A percentile compares a stretch with the other conserved stretches of the same genome.
These are phyloP conservation scores for Trypanosoma mega DNA, from an alignment of 208 protist species.

Conservation along the genomic window DNA sequence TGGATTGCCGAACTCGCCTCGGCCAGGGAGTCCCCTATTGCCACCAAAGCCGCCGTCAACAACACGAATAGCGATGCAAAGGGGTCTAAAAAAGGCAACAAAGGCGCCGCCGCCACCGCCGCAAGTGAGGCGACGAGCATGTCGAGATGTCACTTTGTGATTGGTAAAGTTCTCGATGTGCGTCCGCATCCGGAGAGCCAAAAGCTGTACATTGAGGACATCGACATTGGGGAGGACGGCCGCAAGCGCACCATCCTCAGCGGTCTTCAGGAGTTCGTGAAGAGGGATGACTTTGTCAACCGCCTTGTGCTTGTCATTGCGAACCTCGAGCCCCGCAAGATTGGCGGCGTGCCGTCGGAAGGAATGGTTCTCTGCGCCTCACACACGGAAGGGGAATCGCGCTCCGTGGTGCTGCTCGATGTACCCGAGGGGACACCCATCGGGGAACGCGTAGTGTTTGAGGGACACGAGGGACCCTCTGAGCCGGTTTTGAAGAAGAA, in stretches of 20 bases:
- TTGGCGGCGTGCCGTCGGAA: slow-evolving; percentile 82
- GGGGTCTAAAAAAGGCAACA: slow-evolving; percentile 20
- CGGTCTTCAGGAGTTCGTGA: slow-evolving; percentile 88
- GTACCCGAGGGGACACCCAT: slow-evolving; percentile 81
- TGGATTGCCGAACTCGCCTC: slow-evolving; percentile 68
- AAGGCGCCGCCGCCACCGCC: slow-evolving; percentile 9
- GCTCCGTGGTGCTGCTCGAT: slow-evolving; percentile 79
- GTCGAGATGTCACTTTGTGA: slow-evolving; percentile 81
- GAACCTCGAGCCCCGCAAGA: slow-evolving; percentile 94
- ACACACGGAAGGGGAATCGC: slow-evolving; percentile 39
- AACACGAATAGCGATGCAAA: slow-evolving; percentile 10
- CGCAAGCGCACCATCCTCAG: slow-evolving; percentile 86
- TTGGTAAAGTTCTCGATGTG: slow-evolving; percentile 90
- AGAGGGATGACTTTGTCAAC: slow-evolving; percentile 78
- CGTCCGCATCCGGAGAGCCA: slow-evolving; percentile 85
- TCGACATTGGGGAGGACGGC: slow-evolving; percentile 90
- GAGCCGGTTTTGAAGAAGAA: slow-evolving; percentile 90
- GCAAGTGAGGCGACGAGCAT: slow-evolving; percentile 49
- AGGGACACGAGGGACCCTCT: slow-evolving; percentile 74
- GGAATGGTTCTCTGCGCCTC: slow-evolving; percentile 95
- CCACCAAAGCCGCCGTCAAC: neutral
- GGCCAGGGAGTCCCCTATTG: neutral
- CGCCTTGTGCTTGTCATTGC: slow-evolving; percentile 87
- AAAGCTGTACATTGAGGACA: slow-evolving; percentile 93
- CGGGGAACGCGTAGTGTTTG: slow-evolving; percentile 88